phyloP scores from a whole-genome alignment of 202 grass and related monocot genomes.

The Schoenoplectus tabernaemontani region DNA sequence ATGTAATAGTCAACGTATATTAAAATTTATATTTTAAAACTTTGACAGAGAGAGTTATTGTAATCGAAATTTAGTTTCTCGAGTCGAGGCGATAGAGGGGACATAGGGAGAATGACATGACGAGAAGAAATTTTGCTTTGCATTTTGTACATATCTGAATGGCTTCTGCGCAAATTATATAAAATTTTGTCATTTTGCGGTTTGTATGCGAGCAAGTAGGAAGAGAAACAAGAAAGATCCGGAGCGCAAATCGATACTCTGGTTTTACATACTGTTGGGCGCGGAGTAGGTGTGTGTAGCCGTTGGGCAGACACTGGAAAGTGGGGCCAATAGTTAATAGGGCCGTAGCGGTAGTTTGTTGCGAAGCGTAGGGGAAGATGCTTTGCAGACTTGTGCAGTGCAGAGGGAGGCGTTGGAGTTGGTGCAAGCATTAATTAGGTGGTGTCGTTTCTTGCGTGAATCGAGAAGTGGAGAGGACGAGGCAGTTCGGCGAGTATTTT shows the following conservation, averaged over 20 bases:
- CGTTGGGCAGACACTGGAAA: not conserved
- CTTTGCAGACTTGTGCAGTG: not conserved
- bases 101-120: too few relatives aligned
- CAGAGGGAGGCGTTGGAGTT: not conserved
- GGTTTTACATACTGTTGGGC: not conserved
- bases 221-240: not conserved
- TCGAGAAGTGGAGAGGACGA: not conserved
- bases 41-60: not conserved
- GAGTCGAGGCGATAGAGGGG: not conserved
- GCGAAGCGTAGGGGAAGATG: not conserved
- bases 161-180: not conserved
- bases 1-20: too few relatives aligned
- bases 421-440: not conserved
- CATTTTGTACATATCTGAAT: not conserved
- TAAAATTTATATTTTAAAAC: too few relatives aligned
- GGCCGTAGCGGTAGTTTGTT: not conserved
- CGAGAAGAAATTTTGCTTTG: not conserved
- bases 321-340: not conserved
- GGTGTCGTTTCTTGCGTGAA: not conserved
- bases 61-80: not conserved
- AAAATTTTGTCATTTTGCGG: slow-evolving; percentile 1
- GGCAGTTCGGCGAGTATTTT: slow-evolving; percentile 12
- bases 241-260: not conserved
- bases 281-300: not conserved
- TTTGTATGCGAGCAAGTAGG: slow-evolving; percentile 3